Evolutionary conservation across 2,329 filamentous ascomycete species (phyloP), one percentile per base, ranked within the genome.

Genomic region (Sclerotinia sclerotiorum): DNA sequence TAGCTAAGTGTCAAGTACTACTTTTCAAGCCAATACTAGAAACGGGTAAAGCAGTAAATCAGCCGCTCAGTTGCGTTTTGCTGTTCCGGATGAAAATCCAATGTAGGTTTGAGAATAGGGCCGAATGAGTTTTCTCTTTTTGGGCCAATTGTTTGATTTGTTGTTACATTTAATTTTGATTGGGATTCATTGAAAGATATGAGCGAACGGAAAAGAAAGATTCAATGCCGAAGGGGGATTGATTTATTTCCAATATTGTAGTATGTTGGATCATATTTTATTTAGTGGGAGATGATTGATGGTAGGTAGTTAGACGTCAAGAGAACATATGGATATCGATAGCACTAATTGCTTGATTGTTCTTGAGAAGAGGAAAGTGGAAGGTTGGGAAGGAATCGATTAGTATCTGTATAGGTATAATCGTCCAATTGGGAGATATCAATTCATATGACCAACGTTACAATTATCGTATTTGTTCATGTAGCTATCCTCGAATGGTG

Each of bases 61-160:
- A 35, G 44, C 57, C 57, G 57, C 42, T 32, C 57, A 61, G 42
- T 61, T 61, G 57, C 57, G 57, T 61, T 48, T 61, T 29, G 29
- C 13, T 56, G 54, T 61, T 48, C 44, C 44, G 42, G 57, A 61
- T 61, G 44, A 61, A 61, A 54, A 54, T 54, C 52, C 13, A 54
- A 54, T 19, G 51, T 54, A 54, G 57, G 57, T 61, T 61, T 61
- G 57, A 61, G 19, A 61, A 61, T 61, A 61, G 57, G 57, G 57
- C 57, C 57, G 57, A 61, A 61, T 61, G n/a, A 61, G 57, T 61
- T 61, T 48, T 61, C 42, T 32, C 15, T 56, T 56, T 48, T 35
- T 10, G 42, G 21, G 19, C 57, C 42, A 61, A 48, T 61, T 48
- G 42, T 48, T 21, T 61, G 42, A 48, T 61, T 61, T 48, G 57